These are phyloP conservation scores for Geosiphon pyriformis DNA, from an alignment of 192 early-diverging fungal genomes.

Conservation along the genomic window DNA sequence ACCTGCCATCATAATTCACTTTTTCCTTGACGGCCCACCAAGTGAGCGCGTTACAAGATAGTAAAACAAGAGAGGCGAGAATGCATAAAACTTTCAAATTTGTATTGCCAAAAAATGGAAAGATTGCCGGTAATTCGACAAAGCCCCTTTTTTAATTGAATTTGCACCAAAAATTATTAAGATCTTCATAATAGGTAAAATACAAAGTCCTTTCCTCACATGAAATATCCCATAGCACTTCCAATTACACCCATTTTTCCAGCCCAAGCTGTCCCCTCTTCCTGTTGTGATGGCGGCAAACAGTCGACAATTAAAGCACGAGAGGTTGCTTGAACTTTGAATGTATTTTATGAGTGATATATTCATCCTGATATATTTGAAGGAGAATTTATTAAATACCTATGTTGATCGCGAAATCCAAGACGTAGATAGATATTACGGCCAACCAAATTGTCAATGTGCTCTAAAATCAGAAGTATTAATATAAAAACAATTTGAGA, in stretches of 20 bases:
- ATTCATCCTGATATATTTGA: too few relatives aligned
- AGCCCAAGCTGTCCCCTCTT: constrained; percentile 77
- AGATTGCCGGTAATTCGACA: constrained; percentile 62
- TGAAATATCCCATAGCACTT: constrained; percentile 79
- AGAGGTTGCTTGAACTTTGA: constrained; percentile 67
- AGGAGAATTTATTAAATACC: too few relatives aligned
- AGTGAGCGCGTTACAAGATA: constrained; percentile 56
- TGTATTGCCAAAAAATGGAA: constrained; percentile 68
- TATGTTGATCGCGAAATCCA: constrained; percentile 92
- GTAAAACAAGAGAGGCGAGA: constrained; percentile 64
- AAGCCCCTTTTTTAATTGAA: neutral
- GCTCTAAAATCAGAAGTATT: constrained; percentile 23
- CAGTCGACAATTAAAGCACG: constrained; percentile 86
- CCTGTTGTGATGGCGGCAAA: constrained; percentile 73
- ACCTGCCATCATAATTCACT: constrained; percentile 44
- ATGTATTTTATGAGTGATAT: too few relatives aligned
- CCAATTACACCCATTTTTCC: constrained; percentile 80
- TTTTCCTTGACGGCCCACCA: constrained; percentile 61
- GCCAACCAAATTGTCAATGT: constrained; percentile 60
- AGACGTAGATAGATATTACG: constrained; percentile 77
- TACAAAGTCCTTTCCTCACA: constrained; percentile 47
- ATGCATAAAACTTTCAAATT: constrained; percentile 81
- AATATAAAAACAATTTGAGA: neutral
- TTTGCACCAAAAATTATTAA: too few relatives aligned
- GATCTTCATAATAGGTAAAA: neutral